A percentile compares a stretch with the other conserved stretches of the same genome.
These are phyloP conservation scores for Hyphopichia buzzinii DNA, from an alignment of 1,139 yeast genomes.

Conservation along the genomic window DNA sequence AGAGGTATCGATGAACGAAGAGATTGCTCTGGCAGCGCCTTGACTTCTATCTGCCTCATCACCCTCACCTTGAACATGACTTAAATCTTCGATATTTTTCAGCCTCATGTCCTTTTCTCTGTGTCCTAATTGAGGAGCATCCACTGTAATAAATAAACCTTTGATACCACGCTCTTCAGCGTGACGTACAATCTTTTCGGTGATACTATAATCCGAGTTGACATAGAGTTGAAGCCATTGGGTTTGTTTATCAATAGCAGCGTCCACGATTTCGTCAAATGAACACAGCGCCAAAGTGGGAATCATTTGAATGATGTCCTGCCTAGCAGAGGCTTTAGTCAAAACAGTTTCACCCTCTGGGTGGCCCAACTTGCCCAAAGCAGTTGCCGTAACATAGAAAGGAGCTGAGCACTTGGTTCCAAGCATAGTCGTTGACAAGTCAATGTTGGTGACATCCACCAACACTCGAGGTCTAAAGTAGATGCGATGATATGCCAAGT, in stretches of 20 bases:
- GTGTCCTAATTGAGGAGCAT: conserved; percentile 93
- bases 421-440: conserved; percentile 38
- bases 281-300: conserved; percentile 78
- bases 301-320: conserved; percentile 74
- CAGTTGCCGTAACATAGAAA: conserved; percentile 77
- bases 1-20: conserved; percentile 78
- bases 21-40: conserved; percentile 87
- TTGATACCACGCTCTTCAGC: conserved; percentile 76
- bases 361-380: conserved; percentile 77
- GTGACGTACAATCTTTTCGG: conserved; percentile 32
- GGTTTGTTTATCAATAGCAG: conserved; percentile 50
- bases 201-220: conserved; percentile 55
- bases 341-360: conserved; percentile 75
- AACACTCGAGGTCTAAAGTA: conserved; percentile 81
- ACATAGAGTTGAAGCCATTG: conserved; percentile 95
- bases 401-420: conserved; percentile 49
- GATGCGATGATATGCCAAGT: conserved; percentile 79
- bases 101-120: conserved; percentile 68
- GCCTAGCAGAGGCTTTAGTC: conserved; percentile 69
- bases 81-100: conserved; percentile 38
- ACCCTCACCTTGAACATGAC: conserved; percentile 64
- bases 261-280: conserved; percentile 65
- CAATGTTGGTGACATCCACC: conserved; percentile 60
- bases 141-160: conserved; percentile 84
- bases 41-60: conserved; percentile 64